Conservation (phyloP, 345 rosid species). For the Microthlaspi erraticum region DNA sequence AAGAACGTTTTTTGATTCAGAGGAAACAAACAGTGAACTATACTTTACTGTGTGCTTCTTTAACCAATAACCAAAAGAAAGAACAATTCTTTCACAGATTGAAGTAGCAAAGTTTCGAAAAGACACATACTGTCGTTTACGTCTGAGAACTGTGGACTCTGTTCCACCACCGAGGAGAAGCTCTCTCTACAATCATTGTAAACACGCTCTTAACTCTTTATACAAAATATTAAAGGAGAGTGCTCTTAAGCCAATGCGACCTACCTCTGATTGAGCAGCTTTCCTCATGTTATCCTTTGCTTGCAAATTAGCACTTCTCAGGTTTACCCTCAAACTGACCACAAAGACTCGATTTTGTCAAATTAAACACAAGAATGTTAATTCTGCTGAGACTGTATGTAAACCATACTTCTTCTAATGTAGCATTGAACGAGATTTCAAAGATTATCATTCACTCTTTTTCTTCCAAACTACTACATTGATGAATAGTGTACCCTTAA, state of each 20-base stretch:
- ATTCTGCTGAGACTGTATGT: conserved; percentile 7
- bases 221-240: not conserved
- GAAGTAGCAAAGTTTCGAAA: not conserved
- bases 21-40: conserved; percentile 9
- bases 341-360: conserved; percentile 16
- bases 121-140: conserved; percentile 73
- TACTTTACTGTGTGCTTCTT: not conserved
- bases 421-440: not conserved
- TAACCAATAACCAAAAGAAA: conserved; percentile 13
- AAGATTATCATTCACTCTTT: not conserved
- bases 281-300: conserved; percentile 88
- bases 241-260: conserved; percentile 9
- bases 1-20: not conserved
- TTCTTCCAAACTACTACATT: not conserved
- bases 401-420: not conserved
- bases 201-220: conserved; percentile 30
- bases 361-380: not conserved
- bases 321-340: conserved; percentile 63
- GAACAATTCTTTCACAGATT: not conserved
- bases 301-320: conserved; percentile 91
- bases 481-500: not conserved
- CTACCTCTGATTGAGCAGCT: conserved; percentile 83
- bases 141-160: conserved; percentile 86
- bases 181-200: conserved; percentile 66
- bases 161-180: conserved; percentile 94